These are phyloP conservation scores for Thymus mandschuricus DNA, from an alignment of 257 asterid species.

Conservation along the genomic window DNA sequence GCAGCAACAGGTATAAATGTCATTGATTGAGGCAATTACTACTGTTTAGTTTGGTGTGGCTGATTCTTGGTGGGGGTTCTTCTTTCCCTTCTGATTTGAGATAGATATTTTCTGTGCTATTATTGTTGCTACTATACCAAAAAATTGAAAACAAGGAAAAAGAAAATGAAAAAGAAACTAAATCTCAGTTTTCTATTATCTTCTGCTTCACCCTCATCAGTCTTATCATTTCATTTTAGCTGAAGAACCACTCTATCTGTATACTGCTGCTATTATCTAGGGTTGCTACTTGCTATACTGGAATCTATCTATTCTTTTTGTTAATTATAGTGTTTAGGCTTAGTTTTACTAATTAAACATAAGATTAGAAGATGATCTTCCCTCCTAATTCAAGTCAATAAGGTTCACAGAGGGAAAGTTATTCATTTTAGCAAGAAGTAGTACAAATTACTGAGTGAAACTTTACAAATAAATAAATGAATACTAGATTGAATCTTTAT, in stretches of 20 bases:
- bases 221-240: conserved; percentile 12
- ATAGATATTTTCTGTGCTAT: background rate
- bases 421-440: no score
- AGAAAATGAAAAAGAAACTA: background rate
- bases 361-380: no score
- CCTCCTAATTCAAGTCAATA: no score
- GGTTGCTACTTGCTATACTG: conserved; percentile 19
- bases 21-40: conserved; percentile 31
- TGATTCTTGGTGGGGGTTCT: conserved; percentile 18
- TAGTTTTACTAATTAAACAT: background rate
- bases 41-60: conserved; percentile 20
- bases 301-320: background rate
- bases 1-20: conserved; percentile 18
- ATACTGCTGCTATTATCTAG: conserved; percentile 11
- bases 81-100: conserved; percentile 18
- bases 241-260: conserved; percentile 31
- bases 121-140: conserved; percentile 27
- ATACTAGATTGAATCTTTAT: background rate
- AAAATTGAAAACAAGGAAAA: conserved; percentile 1
- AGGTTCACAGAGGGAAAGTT: no score
- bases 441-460: no score
- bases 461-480: no score
- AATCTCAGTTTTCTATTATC: background rate
- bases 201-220: conserved; percentile 24
- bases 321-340: background rate